Percentiles rank a stretch among this genome's conserved stretches.
Evolutionary conservation across 495 filamentous ascomycete genomes (phyloP).

Genomic region (Schizothecium vesticola): DNA sequence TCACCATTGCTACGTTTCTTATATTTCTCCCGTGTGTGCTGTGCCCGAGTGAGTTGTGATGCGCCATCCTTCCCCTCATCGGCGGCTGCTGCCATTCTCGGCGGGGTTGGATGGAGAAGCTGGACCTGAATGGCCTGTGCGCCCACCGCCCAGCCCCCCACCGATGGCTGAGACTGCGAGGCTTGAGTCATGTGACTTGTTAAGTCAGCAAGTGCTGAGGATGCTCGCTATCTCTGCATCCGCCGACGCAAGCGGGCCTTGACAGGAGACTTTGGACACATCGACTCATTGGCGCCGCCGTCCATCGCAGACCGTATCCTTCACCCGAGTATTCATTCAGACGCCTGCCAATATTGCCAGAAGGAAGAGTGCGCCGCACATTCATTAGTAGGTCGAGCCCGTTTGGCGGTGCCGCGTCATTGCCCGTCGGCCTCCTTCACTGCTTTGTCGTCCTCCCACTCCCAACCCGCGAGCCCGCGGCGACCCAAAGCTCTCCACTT

Average conservation of each 20-base stretch:
- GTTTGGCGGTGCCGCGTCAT: neutral
- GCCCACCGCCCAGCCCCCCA: neutral
- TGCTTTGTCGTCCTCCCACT: neutral
- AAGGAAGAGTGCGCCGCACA: slow-evolving; percentile 16
- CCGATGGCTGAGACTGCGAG: neutral
- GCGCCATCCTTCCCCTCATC: neutral
- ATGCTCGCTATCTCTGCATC: slow-evolving; percentile 17
- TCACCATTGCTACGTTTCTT: neutral
- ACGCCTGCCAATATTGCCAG: slow-evolving; percentile 22
- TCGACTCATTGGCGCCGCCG: slow-evolving; percentile 14
- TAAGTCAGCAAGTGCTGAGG: slow-evolving; percentile 6
- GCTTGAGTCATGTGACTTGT: slow-evolving; percentile 9
- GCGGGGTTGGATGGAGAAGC: neutral
- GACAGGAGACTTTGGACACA: slow-evolving; percentile 22
- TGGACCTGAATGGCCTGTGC: neutral
- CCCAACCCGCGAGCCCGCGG: neutral
- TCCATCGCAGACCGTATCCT: slow-evolving; percentile 26
- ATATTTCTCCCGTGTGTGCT: neutral
- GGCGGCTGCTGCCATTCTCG: neutral
- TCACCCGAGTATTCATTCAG: slow-evolving; percentile 30
- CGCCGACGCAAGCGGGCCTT: slow-evolving; percentile 16
- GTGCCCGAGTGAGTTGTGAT: neutral
- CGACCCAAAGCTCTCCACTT: neutral
- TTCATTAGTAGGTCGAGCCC: slow-evolving; percentile 23
- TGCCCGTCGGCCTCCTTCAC: neutral